Conservation (phyloP, 2,329 filamentous ascomycete genomes). For the Hymenoscyphus infarciens region DNA sequence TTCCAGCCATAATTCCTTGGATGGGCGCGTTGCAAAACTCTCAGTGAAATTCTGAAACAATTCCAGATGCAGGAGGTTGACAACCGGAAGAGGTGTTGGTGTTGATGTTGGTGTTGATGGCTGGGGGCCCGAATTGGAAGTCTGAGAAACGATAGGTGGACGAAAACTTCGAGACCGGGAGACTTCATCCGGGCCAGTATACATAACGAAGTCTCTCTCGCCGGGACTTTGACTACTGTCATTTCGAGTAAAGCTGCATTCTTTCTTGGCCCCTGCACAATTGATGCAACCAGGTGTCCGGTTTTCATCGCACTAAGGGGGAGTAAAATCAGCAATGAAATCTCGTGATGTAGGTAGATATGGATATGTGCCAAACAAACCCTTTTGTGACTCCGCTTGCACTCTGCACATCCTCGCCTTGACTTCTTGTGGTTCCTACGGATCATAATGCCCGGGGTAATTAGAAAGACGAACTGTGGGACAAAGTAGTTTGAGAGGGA, state of each 20-base stretch:
- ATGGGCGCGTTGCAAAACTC: neutral
- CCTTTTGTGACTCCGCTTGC: slow-evolving; percentile 28
- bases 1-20: neutral
- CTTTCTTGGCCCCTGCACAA: slow-evolving; percentile 18
- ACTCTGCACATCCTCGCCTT: slow-evolving; percentile 24
- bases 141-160: slow-evolving; percentile 1
- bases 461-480: too few species aligned
- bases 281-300: slow-evolving; percentile 23
- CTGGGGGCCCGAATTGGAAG: neutral
- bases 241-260: slow-evolving; percentile 17
- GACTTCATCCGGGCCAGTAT: slow-evolving; percentile 2
- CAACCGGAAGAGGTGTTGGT: slow-evolving; percentile 10
- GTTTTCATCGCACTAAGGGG: slow-evolving; percentile 26
- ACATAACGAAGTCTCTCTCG: slow-evolving; percentile 6
- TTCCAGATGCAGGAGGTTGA: slow-evolving; percentile 38
- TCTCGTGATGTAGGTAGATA: too few species aligned
- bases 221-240: slow-evolving; percentile 7
- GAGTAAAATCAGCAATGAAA: neutral
- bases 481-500: too few species aligned
- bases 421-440: slow-evolving; percentile 28
- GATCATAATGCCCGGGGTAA: slow-evolving; percentile 15
- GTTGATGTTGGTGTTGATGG: slow-evolving; percentile 4
- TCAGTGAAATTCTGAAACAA: slow-evolving; percentile 35
- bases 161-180: slow-evolving; percentile 5
- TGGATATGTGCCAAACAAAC: slow-evolving; percentile 10